Base-by-base conservation (phyloP, 1,139 yeast species). In the Candida sp. region DNA sequence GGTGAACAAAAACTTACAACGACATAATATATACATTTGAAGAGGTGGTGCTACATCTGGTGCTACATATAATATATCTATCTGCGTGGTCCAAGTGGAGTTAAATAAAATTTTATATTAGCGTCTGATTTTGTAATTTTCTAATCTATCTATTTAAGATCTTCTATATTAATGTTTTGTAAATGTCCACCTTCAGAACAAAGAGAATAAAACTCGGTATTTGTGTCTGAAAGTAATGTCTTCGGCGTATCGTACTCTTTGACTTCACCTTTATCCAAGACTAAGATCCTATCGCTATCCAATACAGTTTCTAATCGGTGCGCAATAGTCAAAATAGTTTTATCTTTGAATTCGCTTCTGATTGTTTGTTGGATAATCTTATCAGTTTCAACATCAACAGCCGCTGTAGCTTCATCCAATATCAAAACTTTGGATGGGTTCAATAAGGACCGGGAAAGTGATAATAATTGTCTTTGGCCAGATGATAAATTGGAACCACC, bases 331-430 rank as follows among this genome's bases (percentile, higher is more conserved):
- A 66, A 54, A 35, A 67, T 66, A 5, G 73, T 66, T 43, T 60
- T 64, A 41, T 66, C 63, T 34, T 54, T 58, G 45, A 66, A 66
- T 42, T 65, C 65, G 3, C 51, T 46, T 43, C 70, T 52, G 27
- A 66, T 66, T 1, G 72, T 66, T 23, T 60, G 58, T 47, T 67
- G 72, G 27, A 67, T 64, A 39, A 66, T 57, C 43, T 62, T 61
- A 48, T 66, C 73, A 1, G 72, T 66, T 47, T 65, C 63, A 5
- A 64, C 69, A 51, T 67, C 72, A 22, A 67, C 70, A 3, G 71
- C 63, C 9, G 72, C 70, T 4, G 72, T 66, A 6, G 72, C 72
- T 47, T 67, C 73, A 48, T 66, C 72, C 38, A 68, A 54, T 35
- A 68, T 60, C 40, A 68, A 58, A 21, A 68, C 60, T 38, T 58